Evolutionary conservation across 1,284 basidiomycete genomes (phyloP).

Genomic region (Polyporus tsugae): DNA sequence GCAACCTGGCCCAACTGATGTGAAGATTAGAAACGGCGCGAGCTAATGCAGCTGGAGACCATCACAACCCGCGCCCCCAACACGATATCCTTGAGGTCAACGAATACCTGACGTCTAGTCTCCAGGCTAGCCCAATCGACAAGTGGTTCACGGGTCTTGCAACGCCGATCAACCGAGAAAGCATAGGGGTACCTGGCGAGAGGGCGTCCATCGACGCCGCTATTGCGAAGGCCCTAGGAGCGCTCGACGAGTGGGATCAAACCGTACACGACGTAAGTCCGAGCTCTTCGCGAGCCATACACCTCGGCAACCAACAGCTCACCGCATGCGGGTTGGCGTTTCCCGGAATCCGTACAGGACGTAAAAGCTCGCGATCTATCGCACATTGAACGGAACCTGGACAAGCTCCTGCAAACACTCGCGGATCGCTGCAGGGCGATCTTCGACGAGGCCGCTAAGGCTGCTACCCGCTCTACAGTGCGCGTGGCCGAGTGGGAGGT

Average conservation of each 20-base stretch:
- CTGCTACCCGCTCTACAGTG: slow-evolving; percentile 66
- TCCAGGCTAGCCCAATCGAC: slow-evolving; percentile 74
- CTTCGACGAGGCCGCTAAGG: slow-evolving; percentile 69
- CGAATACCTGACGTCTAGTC: slow-evolving; percentile 77
- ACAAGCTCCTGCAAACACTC: slow-evolving; percentile 68
- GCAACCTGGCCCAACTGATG: neutral
- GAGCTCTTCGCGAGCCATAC: neutral
- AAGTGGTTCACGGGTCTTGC: slow-evolving; percentile 77
- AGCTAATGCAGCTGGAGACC: slow-evolving; percentile 45
- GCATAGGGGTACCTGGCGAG: slow-evolving; percentile 54
- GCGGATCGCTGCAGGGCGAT: slow-evolving; percentile 65
- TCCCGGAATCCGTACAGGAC: slow-evolving; percentile 47
- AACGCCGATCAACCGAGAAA: slow-evolving; percentile 63
- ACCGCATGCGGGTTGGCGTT: neutral
- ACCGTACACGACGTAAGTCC: slow-evolving; percentile 29
- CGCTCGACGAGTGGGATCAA: slow-evolving; percentile 30
- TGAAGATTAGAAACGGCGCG: slow-evolving; percentile 38
- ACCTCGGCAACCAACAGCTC: slow-evolving; percentile 23
- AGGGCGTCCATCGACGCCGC: slow-evolving; percentile 27
- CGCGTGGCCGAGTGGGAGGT: slow-evolving; percentile 38
- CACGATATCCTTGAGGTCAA: slow-evolving; percentile 84
- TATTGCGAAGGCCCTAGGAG: slow-evolving; percentile 22
- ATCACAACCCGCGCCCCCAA: slow-evolving; percentile 57
- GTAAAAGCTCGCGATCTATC: slow-evolving; percentile 57
- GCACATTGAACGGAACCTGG: slow-evolving; percentile 74